phyloP scores from a whole-genome alignment of 2,329 filamentous ascomycete species.

The Emmonsiellopsis sp. region DNA sequence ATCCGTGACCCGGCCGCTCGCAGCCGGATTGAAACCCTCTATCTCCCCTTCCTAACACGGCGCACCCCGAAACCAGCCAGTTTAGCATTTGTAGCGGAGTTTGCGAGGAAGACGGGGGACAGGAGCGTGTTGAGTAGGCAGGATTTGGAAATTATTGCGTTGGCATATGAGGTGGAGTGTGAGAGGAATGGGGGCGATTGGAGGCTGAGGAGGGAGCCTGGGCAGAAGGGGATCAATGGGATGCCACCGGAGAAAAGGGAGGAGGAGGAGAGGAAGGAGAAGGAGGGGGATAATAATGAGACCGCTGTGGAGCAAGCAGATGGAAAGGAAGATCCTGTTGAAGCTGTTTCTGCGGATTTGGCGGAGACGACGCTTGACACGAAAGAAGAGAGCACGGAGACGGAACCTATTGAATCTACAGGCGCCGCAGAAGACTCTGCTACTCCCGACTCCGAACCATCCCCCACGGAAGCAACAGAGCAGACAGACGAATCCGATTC shows the following conservation, averaged over 20 bases:
- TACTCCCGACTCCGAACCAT: slow-evolving; percentile 15
- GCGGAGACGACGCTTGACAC: slow-evolving; percentile 20
- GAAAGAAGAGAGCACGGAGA: background rate
- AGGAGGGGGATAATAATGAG: slow-evolving; percentile 7
- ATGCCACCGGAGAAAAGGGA: slow-evolving; percentile 40
- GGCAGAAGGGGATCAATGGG: slow-evolving; percentile 69
- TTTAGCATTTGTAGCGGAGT: slow-evolving; percentile 69
- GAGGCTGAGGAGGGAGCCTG: slow-evolving; percentile 67
- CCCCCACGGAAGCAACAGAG: slow-evolving; percentile 19
- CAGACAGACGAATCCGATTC: slow-evolving; percentile 31
- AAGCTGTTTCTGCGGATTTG: slow-evolving; percentile 21
- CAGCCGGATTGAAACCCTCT: slow-evolving; percentile 68
- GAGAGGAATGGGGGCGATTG: slow-evolving; percentile 85
- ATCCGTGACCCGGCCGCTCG: slow-evolving; percentile 78
- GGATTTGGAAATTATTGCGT: slow-evolving; percentile 79
- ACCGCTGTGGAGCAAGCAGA: slow-evolving; percentile 26
- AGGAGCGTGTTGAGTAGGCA: slow-evolving; percentile 76
- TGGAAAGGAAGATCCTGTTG: slow-evolving; percentile 16
- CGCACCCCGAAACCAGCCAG: slow-evolving; percentile 66
- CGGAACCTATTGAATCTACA: background rate
- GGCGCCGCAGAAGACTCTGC: slow-evolving; percentile 1
- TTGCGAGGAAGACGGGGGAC: slow-evolving; percentile 84
- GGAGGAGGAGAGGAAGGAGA: slow-evolving; percentile 14
- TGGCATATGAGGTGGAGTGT: slow-evolving; percentile 90
- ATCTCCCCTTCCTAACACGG: slow-evolving; percentile 75